Evolutionary conservation across 2,329 filamentous ascomycete species (phyloP).

Genomic region (Xylariales sp.): DNA sequence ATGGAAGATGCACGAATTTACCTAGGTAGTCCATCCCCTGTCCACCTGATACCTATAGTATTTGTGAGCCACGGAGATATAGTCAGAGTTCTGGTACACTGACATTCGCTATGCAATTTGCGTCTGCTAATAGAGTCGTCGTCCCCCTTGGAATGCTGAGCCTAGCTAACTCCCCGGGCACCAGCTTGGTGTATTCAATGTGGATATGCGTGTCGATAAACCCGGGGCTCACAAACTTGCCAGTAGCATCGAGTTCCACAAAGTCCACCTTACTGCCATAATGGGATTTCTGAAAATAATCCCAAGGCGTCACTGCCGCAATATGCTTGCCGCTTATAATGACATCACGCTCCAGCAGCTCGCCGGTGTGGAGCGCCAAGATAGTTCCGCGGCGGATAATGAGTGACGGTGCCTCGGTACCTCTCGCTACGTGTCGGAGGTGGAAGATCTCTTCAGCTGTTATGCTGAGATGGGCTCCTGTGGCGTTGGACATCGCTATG

Average conservation of each 20-base stretch:
- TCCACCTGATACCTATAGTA: slow-evolving; percentile 10
- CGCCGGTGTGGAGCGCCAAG: slow-evolving; percentile 14
- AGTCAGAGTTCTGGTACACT: too few species aligned
- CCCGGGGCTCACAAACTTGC: slow-evolving; percentile 14
- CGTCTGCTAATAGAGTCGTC: slow-evolving; percentile 18
- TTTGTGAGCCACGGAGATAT: too few species aligned
- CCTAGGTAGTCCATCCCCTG: slow-evolving; percentile 18
- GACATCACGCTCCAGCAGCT: slow-evolving; percentile 15
- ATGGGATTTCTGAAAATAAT: slow-evolving; percentile 10
- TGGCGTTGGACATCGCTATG: slow-evolving; percentile 5
- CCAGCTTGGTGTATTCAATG: slow-evolving; percentile 17
- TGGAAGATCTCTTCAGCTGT: slow-evolving; percentile 14
- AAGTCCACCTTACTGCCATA: neutral
- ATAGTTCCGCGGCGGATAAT: slow-evolving; percentile 15
- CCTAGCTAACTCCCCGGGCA: slow-evolving; percentile 12
- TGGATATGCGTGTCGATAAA: slow-evolving; percentile 19
- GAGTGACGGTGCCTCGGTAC: slow-evolving; percentile 9
- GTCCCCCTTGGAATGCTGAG: slow-evolving; percentile 17
- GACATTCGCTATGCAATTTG: slow-evolving; percentile 19
- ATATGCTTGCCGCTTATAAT: slow-evolving; percentile 16
- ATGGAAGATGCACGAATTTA: slow-evolving; percentile 2
- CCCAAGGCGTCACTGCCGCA: slow-evolving; percentile 16
- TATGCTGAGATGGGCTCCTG: slow-evolving; percentile 15
- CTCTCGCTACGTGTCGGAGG: slow-evolving; percentile 11
- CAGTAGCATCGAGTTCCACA: slow-evolving; percentile 12